A percentile compares a stretch with the other conserved stretches of the same genome.
phyloP scores from a whole-genome alignment of 179 eudicot genomes.

The Monotropa hypopitys region DNA sequence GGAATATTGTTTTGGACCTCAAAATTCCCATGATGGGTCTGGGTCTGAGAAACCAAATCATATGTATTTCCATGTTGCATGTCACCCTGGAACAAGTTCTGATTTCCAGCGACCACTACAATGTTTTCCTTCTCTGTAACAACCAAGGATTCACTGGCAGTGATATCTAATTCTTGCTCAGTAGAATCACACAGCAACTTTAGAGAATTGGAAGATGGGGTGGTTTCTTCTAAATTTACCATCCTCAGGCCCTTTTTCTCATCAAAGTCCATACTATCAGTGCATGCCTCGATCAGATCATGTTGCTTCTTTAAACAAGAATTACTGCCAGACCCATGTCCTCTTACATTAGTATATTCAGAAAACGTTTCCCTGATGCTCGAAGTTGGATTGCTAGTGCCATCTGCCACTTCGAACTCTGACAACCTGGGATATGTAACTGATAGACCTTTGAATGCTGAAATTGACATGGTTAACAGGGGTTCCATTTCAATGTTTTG shows the following conservation, averaged over 20 bases:
- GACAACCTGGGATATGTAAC: neutral
- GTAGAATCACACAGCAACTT: neutral
- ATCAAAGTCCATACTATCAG: neutral
- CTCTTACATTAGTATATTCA: neutral
- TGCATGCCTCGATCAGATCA: neutral
- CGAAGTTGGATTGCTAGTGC: neutral
- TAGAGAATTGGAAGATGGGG: slow-evolving; percentile 3
- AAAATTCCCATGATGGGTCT: neutral
- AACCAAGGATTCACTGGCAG: neutral
- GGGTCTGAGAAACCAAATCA: neutral
- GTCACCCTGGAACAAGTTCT: neutral
- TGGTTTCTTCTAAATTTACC: neutral
- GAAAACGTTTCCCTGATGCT: neutral
- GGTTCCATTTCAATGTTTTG: neutral
- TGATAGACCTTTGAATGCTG: neutral
- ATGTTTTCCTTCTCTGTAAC: neutral
- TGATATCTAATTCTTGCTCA: neutral
- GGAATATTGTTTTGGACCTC: neutral
- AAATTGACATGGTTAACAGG: neutral
- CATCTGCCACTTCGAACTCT: neutral
- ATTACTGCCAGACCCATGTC: neutral
- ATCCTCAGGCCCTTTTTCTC: neutral
- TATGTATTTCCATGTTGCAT: neutral
- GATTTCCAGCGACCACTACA: neutral
- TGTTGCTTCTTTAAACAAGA: slow-evolving; percentile 7